Conservation (phyloP, 441 rosid genomes). For the Bocquillonia castaneifolia region DNA sequence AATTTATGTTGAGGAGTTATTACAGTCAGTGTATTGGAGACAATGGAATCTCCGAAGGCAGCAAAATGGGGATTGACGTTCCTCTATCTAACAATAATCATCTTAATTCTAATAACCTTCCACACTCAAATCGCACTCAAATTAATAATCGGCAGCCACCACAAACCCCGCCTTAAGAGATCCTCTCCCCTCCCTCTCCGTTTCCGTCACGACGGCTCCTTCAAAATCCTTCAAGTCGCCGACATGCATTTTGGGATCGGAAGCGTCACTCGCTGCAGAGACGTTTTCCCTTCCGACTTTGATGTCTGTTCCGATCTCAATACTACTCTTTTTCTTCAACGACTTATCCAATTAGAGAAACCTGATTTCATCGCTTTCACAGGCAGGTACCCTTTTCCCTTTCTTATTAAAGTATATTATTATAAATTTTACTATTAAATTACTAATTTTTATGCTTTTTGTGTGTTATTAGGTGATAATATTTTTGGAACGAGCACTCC, state of each 20-base stretch:
- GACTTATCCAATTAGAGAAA: conserved; percentile 62
- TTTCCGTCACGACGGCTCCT: conserved; percentile 71
- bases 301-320: conserved; percentile 75
- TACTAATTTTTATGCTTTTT: no score
- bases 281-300: conserved; percentile 55
- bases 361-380: conserved; percentile 85
- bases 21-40: not conserved
- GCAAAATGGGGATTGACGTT: conserved; percentile 38
- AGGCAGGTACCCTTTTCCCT: no score
- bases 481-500: conserved; percentile 70
- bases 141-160: conserved; percentile 36
- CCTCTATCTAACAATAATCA: conserved; percentile 40
- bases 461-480: conserved; percentile 60
- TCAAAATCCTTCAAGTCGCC: conserved; percentile 93
- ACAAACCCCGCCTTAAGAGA: conserved; percentile 45
- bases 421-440: no score
- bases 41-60: conserved; percentile 27
- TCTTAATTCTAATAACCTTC: conserved; percentile 35
- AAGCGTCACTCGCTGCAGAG: conserved; percentile 59
- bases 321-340: conserved; percentile 61
- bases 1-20: no score
- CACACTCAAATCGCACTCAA: conserved; percentile 38
- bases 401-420: no score
- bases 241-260: conserved; percentile 93
- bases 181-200: conserved; percentile 63